Percentiles rank a stretch among this genome's conserved stretches.
phyloP scores from a whole-genome alignment of 345 rosid genomes.

The Murraya paniculata region DNA sequence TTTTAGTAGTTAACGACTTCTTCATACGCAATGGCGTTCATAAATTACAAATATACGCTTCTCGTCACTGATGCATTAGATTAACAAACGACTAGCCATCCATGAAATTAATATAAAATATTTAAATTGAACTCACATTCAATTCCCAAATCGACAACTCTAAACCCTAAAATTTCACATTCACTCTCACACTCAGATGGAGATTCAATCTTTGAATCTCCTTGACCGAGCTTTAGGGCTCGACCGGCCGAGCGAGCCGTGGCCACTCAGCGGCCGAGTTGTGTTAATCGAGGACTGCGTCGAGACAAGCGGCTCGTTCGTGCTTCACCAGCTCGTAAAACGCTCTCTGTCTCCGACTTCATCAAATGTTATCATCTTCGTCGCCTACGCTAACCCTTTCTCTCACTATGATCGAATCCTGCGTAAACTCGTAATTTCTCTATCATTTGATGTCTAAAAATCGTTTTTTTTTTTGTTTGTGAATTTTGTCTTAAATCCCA shows the following conservation, averaged over 20 bases:
- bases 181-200: slow-evolving; percentile 23
- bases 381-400: slow-evolving; percentile 77
- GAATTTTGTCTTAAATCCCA: too few species aligned
- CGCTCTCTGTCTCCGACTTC: slow-evolving; percentile 55
- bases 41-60: background rate
- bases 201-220: slow-evolving; percentile 41
- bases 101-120: background rate
- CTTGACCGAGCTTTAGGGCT: slow-evolving; percentile 70
- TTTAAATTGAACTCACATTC: too few species aligned
- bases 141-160: background rate
- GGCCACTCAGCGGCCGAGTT: slow-evolving; percentile 51
- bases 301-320: slow-evolving; percentile 79
- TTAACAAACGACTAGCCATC: background rate
- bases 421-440: slow-evolving; percentile 59
- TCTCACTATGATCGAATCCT: slow-evolving; percentile 87
- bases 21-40: background rate
- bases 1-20: too few species aligned
- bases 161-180: slow-evolving; percentile 1
- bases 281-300: slow-evolving; percentile 70
- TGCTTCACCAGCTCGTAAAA: slow-evolving; percentile 78
- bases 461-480: too few species aligned
- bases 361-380: slow-evolving; percentile 49
- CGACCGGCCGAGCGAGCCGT: slow-evolving; percentile 33
- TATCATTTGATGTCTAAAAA: background rate
- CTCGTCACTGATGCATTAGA: background rate